Conservation (phyloP, 805 yeast genomes). For the Ogataea allantospora region DNA sequence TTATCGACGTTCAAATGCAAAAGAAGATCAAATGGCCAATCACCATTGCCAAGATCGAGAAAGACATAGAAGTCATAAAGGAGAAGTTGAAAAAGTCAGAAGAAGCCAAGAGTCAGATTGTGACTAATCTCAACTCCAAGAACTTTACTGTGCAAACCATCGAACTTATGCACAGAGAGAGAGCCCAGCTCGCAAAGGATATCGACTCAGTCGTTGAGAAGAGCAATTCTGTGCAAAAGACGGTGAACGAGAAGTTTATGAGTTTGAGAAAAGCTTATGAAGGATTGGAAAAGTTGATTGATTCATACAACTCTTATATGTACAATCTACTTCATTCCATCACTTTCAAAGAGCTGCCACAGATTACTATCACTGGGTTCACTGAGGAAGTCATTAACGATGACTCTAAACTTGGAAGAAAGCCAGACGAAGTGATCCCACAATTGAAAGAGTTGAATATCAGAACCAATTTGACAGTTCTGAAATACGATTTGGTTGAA, state of each 20-base stretch:
- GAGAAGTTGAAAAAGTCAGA: slow-evolving; percentile 42
- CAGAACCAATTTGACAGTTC: slow-evolving; percentile 37
- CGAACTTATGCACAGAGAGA: slow-evolving; percentile 59
- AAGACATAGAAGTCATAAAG: slow-evolving; percentile 47
- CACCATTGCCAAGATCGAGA: slow-evolving; percentile 53
- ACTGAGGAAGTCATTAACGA: slow-evolving; percentile 30
- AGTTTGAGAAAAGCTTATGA: slow-evolving; percentile 50
- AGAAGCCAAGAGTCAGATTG: slow-evolving; percentile 38
- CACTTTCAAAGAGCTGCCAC: slow-evolving; percentile 22
- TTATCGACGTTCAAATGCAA: slow-evolving; percentile 63
- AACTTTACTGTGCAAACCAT: slow-evolving; percentile 64
- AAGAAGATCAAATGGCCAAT: slow-evolving; percentile 64
- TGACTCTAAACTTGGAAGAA: slow-evolving; percentile 46
- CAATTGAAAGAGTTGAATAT: slow-evolving; percentile 34
- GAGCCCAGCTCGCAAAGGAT: slow-evolving; percentile 54
- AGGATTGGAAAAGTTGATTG: slow-evolving; percentile 49
- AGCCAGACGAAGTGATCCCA: slow-evolving; percentile 42
- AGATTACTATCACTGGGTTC: slow-evolving; percentile 25
- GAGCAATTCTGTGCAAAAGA: slow-evolving; percentile 43
- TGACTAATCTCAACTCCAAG: slow-evolving; percentile 45
- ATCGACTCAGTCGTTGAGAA: slow-evolving; percentile 46
- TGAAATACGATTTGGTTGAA: slow-evolving; percentile 46
- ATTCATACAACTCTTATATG: slow-evolving; percentile 54
- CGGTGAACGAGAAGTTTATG: slow-evolving; percentile 47
- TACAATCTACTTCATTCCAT: slow-evolving; percentile 44